Percentiles rank a stretch among this genome's conserved stretches.
Evolutionary conservation across 2,329 filamentous ascomycete species (phyloP).

Genomic region (Pestalotiopsis sp.): DNA sequence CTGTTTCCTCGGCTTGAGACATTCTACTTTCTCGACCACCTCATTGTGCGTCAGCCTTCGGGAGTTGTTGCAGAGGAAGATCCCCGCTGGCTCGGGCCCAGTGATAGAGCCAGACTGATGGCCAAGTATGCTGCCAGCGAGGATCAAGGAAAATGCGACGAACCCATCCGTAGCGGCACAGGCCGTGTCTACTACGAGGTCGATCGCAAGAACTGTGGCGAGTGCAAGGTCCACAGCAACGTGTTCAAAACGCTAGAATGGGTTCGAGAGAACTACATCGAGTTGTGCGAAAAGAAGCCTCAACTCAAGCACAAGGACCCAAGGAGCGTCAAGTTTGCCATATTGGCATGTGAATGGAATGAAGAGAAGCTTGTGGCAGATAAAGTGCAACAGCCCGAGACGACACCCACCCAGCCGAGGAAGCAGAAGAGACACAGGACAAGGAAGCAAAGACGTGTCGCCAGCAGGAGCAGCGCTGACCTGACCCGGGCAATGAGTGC

Average conservation of each 20-base stretch:
- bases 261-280: slow-evolving; percentile 39
- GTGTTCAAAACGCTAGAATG: slow-evolving; percentile 40
- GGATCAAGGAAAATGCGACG: slow-evolving; percentile 13
- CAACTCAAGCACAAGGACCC: slow-evolving; percentile 33
- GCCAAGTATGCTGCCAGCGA: neutral
- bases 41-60: slow-evolving; percentile 35
- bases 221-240: slow-evolving; percentile 38
- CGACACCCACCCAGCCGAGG: neutral
- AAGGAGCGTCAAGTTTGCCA: slow-evolving; percentile 40
- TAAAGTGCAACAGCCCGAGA: neutral
- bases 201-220: slow-evolving; percentile 34
- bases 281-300: slow-evolving; percentile 36
- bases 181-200: slow-evolving; percentile 36
- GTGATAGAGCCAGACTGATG: slow-evolving; percentile 14
- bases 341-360: slow-evolving; percentile 45
- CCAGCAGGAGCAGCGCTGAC: neutral
- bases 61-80: slow-evolving; percentile 10
- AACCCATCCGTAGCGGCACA: slow-evolving; percentile 30
- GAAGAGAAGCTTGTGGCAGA: slow-evolving; percentile 1
- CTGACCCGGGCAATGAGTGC: neutral
- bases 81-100: slow-evolving; percentile 7
- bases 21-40: slow-evolving; percentile 48
- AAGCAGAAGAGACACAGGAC: neutral
- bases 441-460: neutral
- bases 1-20: slow-evolving; percentile 43